Percentiles rank a stretch among this genome's conserved stretches.
Conservation (phyloP, 495 filamentous ascomycete genomes). For the Tuber umbilicatum region DNA sequence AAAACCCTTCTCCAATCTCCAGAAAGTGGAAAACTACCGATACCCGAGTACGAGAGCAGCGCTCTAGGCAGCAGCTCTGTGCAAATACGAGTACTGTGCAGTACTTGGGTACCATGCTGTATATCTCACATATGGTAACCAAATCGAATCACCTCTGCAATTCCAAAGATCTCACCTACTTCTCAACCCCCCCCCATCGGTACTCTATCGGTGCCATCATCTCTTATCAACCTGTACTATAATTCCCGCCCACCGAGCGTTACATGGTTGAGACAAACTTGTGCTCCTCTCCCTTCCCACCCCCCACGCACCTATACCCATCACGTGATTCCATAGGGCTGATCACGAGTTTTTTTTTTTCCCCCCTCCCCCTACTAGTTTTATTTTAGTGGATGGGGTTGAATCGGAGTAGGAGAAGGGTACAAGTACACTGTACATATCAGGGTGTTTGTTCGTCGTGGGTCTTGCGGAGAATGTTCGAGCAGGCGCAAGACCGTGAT, state of each 20-base stretch:
- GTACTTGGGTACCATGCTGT: not conserved
- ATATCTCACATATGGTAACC: not conserved
- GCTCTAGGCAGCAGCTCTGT: not conserved
- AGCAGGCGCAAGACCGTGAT: not conserved
- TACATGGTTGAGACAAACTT: not conserved
- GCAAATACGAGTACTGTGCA: not conserved
- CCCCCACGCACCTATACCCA: not conserved
- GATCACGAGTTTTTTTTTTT: not conserved
- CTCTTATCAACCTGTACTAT: not conserved
- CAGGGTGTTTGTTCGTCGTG: not conserved
- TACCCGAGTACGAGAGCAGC: not conserved
- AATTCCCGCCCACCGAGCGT: not conserved
- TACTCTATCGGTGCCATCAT: not conserved
- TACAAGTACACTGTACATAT: too few relatives aligned
- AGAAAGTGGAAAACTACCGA: not conserved
- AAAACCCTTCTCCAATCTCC: not conserved
- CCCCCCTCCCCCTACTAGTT: too few relatives aligned
- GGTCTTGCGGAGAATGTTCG: not conserved
- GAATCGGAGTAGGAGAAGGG: not conserved
- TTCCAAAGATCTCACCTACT: not conserved
- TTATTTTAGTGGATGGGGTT: not conserved
- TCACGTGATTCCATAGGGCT: not conserved
- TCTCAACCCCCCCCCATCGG: not conserved
- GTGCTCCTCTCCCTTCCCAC: not conserved
- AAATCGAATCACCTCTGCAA: not conserved